Base-by-base conservation (phyloP, 1,284 basidiomycete genomes). In the Tausonia pullulans region DNA sequence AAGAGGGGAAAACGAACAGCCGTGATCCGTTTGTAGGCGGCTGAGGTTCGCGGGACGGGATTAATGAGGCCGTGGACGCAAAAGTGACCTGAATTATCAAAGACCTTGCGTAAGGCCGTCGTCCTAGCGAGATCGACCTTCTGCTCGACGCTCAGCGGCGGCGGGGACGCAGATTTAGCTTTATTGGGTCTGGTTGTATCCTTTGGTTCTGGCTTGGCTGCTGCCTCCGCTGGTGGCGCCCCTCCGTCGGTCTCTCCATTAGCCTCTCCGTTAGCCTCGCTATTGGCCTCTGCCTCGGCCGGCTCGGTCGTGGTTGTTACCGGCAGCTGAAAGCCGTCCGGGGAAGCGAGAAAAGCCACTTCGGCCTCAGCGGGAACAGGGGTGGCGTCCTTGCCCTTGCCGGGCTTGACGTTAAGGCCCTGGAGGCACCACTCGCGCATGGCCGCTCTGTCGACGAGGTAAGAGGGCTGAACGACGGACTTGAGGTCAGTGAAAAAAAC, bases 11-110 rank as follows among this genome's bases (percentile, higher is more conserved):
- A 40, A 51, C 58, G 39, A 6, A 60, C 58, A 39, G 46, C 16
- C 9, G 46, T 50, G 41, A 61, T 61, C 50, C 51, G 27, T 50
- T 61, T 61, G 51, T 51, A 61, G 27, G 43, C 4, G 2, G 48
- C 49, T 7, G 14, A 9, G 3, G 13, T 52, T 27, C 10, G 4
- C 5, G 48, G 51, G 3, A 8, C 43, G 4, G 60, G 60, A 61
- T 61, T 39, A 40, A 61, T 53, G 14, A n/a, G 14, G 27, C 60
- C 60, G 27, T 61, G 60, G 13, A 4, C 13, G 50, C 60, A 61
- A 43, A 53, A 41, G n/a, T 53, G 41, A 14, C 13, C 27, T 7
- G 27, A 13, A 27, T 61, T 49, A 16, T 44, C 46, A 16, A 61
- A 53, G 13, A 13, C 5, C 50, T 14, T 44, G 41, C 43, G 14